phyloP scores from a whole-genome alignment of 805 yeast genomes.

The Pichia nakasei region DNA sequence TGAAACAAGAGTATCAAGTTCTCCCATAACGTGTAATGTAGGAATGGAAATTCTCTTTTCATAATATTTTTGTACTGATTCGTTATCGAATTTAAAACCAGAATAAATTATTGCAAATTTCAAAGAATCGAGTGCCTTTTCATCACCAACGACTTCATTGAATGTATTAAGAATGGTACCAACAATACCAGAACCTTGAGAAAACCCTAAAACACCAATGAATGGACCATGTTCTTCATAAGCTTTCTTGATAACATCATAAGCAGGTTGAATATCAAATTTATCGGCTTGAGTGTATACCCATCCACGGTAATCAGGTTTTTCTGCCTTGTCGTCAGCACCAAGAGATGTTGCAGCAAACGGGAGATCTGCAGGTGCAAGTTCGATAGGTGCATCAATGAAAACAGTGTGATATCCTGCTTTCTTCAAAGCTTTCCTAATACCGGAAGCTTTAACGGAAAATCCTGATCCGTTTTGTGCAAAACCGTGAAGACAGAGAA shows the following conservation, averaged over 20 bases:
- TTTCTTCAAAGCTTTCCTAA: constrained; percentile 62
- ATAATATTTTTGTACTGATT: constrained; percentile 23
- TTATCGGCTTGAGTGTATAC: constrained; percentile 42
- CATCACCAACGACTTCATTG: constrained; percentile 38
- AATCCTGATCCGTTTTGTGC: constrained; percentile 78
- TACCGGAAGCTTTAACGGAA: constrained; percentile 82
- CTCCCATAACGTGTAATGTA: constrained; percentile 76
- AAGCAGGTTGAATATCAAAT: constrained; percentile 30
- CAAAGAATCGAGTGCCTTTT: constrained; percentile 36
- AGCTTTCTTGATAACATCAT: constrained; percentile 42
- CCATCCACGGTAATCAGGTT: constrained; percentile 51
- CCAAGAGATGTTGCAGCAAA: constrained; percentile 43
- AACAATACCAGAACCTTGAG: constrained; percentile 90
- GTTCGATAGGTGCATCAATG: constrained; percentile 66
- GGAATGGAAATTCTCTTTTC: constrained; percentile 23
- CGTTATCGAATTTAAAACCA: constrained; percentile 36
- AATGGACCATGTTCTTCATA: constrained; percentile 65
- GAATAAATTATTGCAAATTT: constrained; percentile 72
- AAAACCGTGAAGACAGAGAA: constrained; percentile 88
- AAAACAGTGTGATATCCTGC: constrained; percentile 64
- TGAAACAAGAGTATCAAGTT: constrained; percentile 78
- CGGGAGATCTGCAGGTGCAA: constrained; percentile 67
- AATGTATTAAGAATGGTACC: constrained; percentile 59
- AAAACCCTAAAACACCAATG: constrained; percentile 82
- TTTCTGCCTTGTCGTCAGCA: constrained; percentile 33